Evolutionary conservation across 306 rosid species (phyloP).

Genomic region (Sphenostylis stenocarpa): DNA sequence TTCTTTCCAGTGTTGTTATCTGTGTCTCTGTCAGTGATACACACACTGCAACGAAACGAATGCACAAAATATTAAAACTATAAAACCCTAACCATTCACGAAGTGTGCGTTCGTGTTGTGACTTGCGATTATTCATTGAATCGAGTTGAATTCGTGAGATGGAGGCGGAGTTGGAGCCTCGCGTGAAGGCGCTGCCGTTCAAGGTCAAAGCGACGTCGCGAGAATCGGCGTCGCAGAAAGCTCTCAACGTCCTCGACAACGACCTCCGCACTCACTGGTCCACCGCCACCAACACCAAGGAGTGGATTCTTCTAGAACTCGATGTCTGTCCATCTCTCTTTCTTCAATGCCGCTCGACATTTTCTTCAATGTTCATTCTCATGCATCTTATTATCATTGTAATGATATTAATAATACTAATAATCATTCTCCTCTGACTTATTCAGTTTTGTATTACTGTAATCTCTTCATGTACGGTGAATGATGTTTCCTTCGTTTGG

Average conservation of each 20-base stretch:
- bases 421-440: neutral
- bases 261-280: slow-evolving; percentile 98
- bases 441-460: neutral
- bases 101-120: neutral
- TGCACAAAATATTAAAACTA: neutral
- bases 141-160: slow-evolving; percentile 13
- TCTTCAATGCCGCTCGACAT: neutral
- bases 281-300: slow-evolving; percentile 94
- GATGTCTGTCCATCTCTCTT: slow-evolving; percentile 36
- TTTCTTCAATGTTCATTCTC: neutral
- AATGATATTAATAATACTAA: neutral
- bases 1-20: neutral
- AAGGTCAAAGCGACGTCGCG: slow-evolving; percentile 85
- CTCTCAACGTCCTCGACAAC: slow-evolving; percentile 71
- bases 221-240: slow-evolving; percentile 88
- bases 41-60: neutral
- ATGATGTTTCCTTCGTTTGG: neutral
- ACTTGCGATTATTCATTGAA: neutral
- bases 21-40: neutral
- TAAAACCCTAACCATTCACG: neutral
- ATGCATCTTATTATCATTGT: neutral
- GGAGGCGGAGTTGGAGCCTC: slow-evolving; percentile 79
- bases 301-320: slow-evolving; percentile 91
- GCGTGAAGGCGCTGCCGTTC: slow-evolving; percentile 71
- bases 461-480: neutral